Conservation (phyloP, 805 yeast genomes). For the Yarrowia divulgata region DNA sequence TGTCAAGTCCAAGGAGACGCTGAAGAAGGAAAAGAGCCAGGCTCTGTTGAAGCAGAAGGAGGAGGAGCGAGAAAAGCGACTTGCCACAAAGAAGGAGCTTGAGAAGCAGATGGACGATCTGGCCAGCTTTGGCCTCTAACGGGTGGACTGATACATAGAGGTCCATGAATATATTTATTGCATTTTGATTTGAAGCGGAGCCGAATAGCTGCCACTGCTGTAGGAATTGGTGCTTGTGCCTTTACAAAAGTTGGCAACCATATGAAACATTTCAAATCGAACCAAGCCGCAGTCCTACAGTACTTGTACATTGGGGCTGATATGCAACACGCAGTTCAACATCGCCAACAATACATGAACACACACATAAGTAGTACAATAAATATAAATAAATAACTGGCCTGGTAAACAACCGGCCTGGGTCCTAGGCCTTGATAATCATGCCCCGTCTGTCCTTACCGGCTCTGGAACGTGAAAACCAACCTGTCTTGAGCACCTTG, state of each 20-base stretch:
- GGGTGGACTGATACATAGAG: neutral
- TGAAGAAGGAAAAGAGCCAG: conserved; percentile 21
- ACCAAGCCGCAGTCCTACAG: too few species aligned
- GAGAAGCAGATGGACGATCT: conserved; percentile 34
- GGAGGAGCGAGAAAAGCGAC: conserved; percentile 24
- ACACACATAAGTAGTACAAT: conserved; percentile 3
- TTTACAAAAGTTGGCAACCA: too few species aligned
- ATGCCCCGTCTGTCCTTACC: conserved; percentile 48
- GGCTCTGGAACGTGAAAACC: conserved; percentile 46
- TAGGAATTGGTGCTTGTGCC: too few species aligned
- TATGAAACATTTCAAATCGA: too few species aligned
- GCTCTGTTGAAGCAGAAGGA: conserved; percentile 24
- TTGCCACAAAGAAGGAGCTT: conserved; percentile 20
- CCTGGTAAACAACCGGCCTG: neutral
- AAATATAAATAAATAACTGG: conserved; percentile 22
- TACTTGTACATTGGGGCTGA: too few species aligned
- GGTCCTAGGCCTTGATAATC: conserved; percentile 26
- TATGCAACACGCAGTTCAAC: too few species aligned
- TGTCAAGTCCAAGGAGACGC: conserved; percentile 16
- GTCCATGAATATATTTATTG: conserved; percentile 19
- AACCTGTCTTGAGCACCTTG: conserved; percentile 44
- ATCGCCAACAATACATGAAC: neutral
- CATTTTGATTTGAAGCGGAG: neutral
- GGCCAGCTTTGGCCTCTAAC: conserved; percentile 16
- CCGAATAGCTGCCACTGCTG: too few species aligned